Evolutionary conservation across 352 stramenopile genomes (phyloP), one percentile per base, ranked within the genome.

Genomic region (Phytophthora fragariaefolia): DNA sequence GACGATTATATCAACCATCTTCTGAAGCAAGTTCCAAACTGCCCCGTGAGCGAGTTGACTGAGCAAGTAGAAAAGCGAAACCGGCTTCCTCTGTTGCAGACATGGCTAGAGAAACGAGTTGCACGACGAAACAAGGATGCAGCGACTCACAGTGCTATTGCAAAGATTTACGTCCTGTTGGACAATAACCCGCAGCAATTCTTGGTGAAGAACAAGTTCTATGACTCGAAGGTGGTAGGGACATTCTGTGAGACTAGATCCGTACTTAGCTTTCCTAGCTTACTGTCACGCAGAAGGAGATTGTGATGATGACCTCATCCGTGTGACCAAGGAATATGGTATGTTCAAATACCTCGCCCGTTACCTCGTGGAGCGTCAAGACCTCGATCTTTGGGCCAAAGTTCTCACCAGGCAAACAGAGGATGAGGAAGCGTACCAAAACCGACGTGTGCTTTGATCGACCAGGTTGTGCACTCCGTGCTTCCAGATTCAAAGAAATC

Each of bases 151-250:
- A 99, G 99, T 75, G 97, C 97, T 47, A 92, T 99, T 36, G 98
- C 97, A 71, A 99, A 99, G 92, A 99, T 99, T 81, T 99, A 99
- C 88, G 96, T 99, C 45, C 98, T 97, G 23, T 79, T 99, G 54
- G 99, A 99, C 87, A 93, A 97, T 66, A 97, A 99, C 62, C 96
- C 98, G 4, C 96, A 98, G 78, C 91, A 98, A 54, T 99, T 99
- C 82, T 83, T 99, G 73, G 91, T 90, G 27, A 99, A 99, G 88
- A 99, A 99, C 85, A 98, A 98, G 91, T 99, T 99, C 74, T 99
- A 99, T 81, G 97, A 99, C 76, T 97, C 97, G 12, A 91, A 94
- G 63, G 97, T 99, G 23, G 82, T 99, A 22, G 98, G 98, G 69
- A 94, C 98, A 72, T 99, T 98, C 79, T 99, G 97, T 72, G 97